Percentiles rank a stretch among this genome's conserved stretches.
Evolutionary conservation across 1,284 basidiomycete genomes (phyloP).

Genomic region (Coniferiporia sulphurascens): DNA sequence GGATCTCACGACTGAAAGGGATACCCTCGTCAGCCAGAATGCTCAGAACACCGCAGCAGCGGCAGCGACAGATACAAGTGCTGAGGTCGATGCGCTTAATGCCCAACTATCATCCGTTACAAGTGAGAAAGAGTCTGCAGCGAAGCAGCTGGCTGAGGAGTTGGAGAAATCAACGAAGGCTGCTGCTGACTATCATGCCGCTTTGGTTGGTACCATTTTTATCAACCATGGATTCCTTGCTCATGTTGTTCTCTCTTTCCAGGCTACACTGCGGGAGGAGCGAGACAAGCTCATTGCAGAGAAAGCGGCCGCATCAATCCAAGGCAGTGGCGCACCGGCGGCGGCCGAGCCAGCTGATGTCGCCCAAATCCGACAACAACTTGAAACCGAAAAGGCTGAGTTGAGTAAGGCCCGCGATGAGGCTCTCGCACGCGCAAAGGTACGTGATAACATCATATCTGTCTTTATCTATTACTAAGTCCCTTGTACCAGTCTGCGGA

Average conservation of each 20-base stretch:
- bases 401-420: constrained; percentile 57
- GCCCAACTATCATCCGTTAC: constrained; percentile 37
- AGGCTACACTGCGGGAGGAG: constrained; percentile 56
- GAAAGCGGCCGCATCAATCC: constrained; percentile 45
- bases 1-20: constrained; percentile 30
- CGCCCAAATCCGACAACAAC: constrained; percentile 27
- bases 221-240: background rate
- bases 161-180: constrained; percentile 39
- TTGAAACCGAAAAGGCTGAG: constrained; percentile 56
- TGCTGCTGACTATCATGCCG: constrained; percentile 35
- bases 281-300: constrained; percentile 56
- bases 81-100: constrained; percentile 23
- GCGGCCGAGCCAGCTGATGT: constrained; percentile 27
- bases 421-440: constrained; percentile 51
- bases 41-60: constrained; percentile 2
- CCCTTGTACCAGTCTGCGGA: constrained; percentile 34
- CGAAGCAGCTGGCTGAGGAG: constrained; percentile 37
- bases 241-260: constrained; percentile 6
- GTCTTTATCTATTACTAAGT: background rate
- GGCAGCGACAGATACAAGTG: constrained; percentile 19
- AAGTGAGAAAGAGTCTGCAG: constrained; percentile 40
- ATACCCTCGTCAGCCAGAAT: constrained; percentile 27
- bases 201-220: constrained; percentile 39
- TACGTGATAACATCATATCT: constrained; percentile 24
- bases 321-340: constrained; percentile 22